Evolutionary conservation across 2,329 filamentous ascomycete species (phyloP), one percentile per base, ranked within the genome.

Genomic region (Chaetomium sp.): DNA sequence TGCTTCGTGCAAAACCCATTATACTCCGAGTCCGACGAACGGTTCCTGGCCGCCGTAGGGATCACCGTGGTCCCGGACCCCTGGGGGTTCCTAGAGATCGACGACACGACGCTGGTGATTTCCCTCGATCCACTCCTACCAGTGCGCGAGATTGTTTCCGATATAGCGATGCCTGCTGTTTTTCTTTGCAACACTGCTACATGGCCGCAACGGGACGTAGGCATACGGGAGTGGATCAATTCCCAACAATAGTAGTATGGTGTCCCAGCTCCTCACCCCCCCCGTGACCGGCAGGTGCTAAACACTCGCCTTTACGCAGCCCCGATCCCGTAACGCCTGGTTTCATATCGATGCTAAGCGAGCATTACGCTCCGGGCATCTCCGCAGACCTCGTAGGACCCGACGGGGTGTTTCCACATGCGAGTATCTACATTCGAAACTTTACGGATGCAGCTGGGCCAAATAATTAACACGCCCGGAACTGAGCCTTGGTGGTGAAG

Each of bases 101-200:
- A 70, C 55, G 63, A 67, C 6, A 47, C 53, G 6, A 67, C 51
- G 19, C 44, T 70, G 5, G 62, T 72, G 7, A 48, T 71, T 14
- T 62, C 66, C 4, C 54, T 70, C 19, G 35, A 35, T 10, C 62
- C 68, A 2, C 61, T 64, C 32, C 58, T 66, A 4, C 68, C 69
- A 3, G 62, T 71, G 4, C 63, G 63, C 46, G 67, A 71, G 53
- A 66, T 71, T 38, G 56, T 71, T 6, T 61, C 65, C 45, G 69
- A 72, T 44, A 57, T 71, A 9, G 65, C 67, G 1, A 64, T 66
- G 1, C 70, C 70, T 1, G 65, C 59, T 2, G 64, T 63, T 0
- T 66, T 72, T 53, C 62, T 71, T 9, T 69, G 65, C 62, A 34
- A 60, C 50, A 19, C 32, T 1, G 81, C 77, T 1, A 84, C 87